Evolutionary conservation across 2,329 filamentous ascomycete species (phyloP).

Genomic region (Thielaviopsis cerberus): DNA sequence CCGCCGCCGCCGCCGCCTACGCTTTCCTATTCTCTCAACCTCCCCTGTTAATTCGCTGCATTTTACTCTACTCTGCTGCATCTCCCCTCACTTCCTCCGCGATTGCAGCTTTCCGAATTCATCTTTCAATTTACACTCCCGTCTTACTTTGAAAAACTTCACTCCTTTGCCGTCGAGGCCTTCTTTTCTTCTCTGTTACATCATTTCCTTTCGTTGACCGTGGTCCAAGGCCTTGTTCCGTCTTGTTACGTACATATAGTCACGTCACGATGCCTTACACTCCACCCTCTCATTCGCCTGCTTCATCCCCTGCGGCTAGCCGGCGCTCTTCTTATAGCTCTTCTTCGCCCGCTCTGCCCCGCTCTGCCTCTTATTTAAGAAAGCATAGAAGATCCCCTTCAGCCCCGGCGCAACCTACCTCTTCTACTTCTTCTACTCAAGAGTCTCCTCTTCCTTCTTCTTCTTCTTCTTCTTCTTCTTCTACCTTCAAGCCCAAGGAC

Average conservation of each 20-base stretch:
- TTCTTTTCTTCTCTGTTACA: not conserved
- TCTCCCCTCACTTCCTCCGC: not conserved
- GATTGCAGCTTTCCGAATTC: not conserved
- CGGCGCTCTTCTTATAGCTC: constrained; percentile 36
- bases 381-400: constrained; percentile 43
- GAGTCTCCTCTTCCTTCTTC: constrained; percentile 7
- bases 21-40: not conserved
- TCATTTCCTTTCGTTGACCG: not conserved
- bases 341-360: constrained; percentile 36
- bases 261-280: constrained; percentile 58
- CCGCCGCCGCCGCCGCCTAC: not conserved
- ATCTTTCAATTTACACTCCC: not conserved
- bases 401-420: not conserved
- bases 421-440: constrained; percentile 5
- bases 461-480: constrained; percentile 7
- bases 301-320: constrained; percentile 39
- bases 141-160: not conserved
- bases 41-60: not conserved
- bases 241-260: not conserved
- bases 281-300: constrained; percentile 52
- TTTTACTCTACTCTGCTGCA: not conserved
- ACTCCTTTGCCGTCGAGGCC: not conserved
- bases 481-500: constrained; percentile 1
- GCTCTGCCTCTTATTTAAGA: constrained; percentile 47
- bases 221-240: not conserved